Percentiles rank a stretch among this genome's conserved stretches.
phyloP scores from a whole-genome alignment of 2,329 filamentous ascomycete species.

The Arachnomyces sp. region DNA sequence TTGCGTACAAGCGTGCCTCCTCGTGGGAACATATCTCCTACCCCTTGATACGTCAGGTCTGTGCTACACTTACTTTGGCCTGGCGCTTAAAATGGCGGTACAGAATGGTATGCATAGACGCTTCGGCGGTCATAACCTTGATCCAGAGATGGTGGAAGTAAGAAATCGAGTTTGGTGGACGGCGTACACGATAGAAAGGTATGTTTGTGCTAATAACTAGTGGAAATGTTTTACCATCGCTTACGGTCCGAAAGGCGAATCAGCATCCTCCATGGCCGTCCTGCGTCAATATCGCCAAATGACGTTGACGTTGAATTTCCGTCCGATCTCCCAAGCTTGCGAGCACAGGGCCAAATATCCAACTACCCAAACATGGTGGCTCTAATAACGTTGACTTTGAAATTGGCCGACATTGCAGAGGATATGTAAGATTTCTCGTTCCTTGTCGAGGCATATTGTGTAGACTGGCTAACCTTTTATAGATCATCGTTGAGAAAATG shows the following conservation, averaged over 20 bases:
- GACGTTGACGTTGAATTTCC: conserved; percentile 50
- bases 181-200: conserved; percentile 50
- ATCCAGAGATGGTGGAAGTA: conserved; percentile 42
- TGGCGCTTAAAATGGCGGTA: conserved; percentile 50
- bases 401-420: conserved; percentile 31
- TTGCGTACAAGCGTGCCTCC: conserved; percentile 50
- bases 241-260: conserved; percentile 36
- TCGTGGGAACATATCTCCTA: conserved; percentile 49
- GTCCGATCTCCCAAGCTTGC: conserved; percentile 38
- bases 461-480: conserved; percentile 17
- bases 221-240: not conserved
- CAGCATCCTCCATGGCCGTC: conserved; percentile 49
- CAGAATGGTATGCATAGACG: conserved; percentile 54
- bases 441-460: not conserved
- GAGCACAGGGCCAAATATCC: conserved; percentile 31
- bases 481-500: conserved; percentile 32
- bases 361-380: conserved; percentile 43
- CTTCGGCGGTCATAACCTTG: conserved; percentile 41
- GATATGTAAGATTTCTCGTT: conserved; percentile 27
- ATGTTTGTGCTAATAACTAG: conserved; percentile 10
- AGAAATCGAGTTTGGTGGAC: conserved; percentile 52
- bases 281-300: conserved; percentile 44
- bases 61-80: conserved; percentile 49
- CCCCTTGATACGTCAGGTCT: conserved; percentile 50
- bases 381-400: conserved; percentile 36